Base-by-base conservation (phyloP, 2,329 filamentous ascomycete species). In the Pseudogymnoascus sp. region DNA sequence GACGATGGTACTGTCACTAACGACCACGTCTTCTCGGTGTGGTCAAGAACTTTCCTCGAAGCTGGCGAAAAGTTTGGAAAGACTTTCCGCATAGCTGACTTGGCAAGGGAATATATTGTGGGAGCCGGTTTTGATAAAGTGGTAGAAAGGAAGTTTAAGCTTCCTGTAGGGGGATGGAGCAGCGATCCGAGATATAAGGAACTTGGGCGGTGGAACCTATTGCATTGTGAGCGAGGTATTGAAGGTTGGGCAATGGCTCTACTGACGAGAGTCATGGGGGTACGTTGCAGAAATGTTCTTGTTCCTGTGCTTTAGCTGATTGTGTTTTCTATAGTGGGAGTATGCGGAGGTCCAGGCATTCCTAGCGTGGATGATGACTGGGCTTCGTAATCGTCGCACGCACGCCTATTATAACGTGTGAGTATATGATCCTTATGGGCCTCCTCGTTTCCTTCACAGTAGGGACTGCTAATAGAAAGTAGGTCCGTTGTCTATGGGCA, bases 11-110 rank as follows among this genome's bases (percentile, higher is more conserved):
- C 19, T 28, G 30, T 58, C 19, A 35, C n/a, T 5, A 4, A 19
- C 38, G 16, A 19, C 38, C n/a, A 45, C 11, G 41, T 52, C 5
- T 16, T 58, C 4, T 39, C 16, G 12, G 22, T 25, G 23, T 60
- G 52, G 61, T 28, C 49, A n/a, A 41, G 45, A 16, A 33, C 41
- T 9, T 25, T 82, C 52, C 75, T 74, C 5, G 80, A 72, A 6
- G 69, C 71, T 66, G 75, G 75, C 3, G 63, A 72, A 30, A 70
- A 63, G 30, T 73, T 72, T 59, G 75, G 70, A 71, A 63, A 36
- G 8, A 41, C 62, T 30, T 41, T 42, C 38, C 19, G 55, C n/a
- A 52, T 35, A n/a, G n/a, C 38, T 11, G 16, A 41, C n/a, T 11
- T 33, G 7, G 14, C 58, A 9, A 73, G 71, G 58, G 67, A 69